These are phyloP conservation scores for Fraxinus pennsylvanica DNA, from an alignment of 257 asterid genomes.

Conservation along the genomic window DNA sequence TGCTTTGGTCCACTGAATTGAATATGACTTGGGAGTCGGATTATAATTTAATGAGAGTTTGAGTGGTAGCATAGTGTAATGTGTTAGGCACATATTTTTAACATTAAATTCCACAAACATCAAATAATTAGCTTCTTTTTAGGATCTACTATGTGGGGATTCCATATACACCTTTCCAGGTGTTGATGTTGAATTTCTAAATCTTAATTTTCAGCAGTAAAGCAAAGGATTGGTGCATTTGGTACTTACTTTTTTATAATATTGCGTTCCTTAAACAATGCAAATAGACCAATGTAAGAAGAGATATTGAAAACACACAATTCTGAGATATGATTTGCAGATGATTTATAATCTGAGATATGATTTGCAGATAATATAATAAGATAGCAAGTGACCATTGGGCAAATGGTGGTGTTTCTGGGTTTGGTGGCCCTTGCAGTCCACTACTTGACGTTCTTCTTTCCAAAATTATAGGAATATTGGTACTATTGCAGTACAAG, in stretches of 20 bases:
- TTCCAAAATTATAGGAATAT: too few relatives aligned
- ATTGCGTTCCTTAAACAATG: background rate
- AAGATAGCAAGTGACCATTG: background rate
- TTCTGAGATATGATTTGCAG: background rate
- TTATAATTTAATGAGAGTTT: background rate
- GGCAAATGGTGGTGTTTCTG: background rate
- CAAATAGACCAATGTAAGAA: conserved; percentile 1
- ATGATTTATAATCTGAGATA: background rate
- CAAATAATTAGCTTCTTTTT: background rate
- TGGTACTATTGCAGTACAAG: too few relatives aligned
- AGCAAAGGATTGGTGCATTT: background rate
- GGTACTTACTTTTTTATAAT: background rate
- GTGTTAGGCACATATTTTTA: background rate
- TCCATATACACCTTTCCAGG: background rate
- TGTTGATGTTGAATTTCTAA: background rate
- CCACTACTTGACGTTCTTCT: too few relatives aligned
- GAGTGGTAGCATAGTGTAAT: background rate
- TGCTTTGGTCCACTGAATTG: background rate
- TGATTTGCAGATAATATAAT: background rate
- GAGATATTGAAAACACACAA: background rate
- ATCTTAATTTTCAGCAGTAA: background rate
- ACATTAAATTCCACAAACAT: conserved; percentile 4
- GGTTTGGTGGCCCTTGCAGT: background rate
- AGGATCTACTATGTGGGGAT: background rate
- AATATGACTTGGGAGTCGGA: background rate